These are phyloP conservation scores for cucumber (Cucumis sativus) DNA, from an alignment of 306 rosid species.

Conservation along the genomic window DNA sequence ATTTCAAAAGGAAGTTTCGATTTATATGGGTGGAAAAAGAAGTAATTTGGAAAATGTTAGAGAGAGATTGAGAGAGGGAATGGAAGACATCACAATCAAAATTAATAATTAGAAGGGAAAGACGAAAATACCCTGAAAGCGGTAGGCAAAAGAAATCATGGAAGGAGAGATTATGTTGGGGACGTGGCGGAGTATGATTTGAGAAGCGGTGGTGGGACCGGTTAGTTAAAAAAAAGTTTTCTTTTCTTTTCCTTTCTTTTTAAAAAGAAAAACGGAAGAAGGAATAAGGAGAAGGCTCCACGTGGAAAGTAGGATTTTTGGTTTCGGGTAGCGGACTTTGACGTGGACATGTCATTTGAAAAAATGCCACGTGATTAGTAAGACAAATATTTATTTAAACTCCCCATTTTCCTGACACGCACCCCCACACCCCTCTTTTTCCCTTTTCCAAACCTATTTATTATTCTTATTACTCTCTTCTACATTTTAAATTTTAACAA, in stretches of 20 bases:
- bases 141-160: neutral
- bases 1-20: too few species aligned
- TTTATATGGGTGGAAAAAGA: too few species aligned
- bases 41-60: too few species aligned
- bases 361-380: slow-evolving; percentile 1
- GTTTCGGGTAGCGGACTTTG: neutral
- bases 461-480: too few species aligned
- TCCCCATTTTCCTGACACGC: neutral
- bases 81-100: too few species aligned
- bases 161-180: neutral
- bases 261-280: neutral
- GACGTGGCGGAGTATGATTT: neutral
- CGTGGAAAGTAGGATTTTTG: neutral
- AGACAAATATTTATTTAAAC: slow-evolving; percentile 3
- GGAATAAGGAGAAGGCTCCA: neutral
- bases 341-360: neutral
- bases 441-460: neutral
- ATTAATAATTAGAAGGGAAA: neutral
- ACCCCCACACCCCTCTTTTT: neutral
- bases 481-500: too few species aligned
- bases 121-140: neutral
- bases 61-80: too few species aligned
- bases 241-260: too few species aligned
- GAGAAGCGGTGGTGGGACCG: neutral
- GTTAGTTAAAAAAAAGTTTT: neutral